These are phyloP conservation scores for Austroboletus eburneus DNA, from an alignment of 768 basidiomycete species.

Conservation along the genomic window DNA sequence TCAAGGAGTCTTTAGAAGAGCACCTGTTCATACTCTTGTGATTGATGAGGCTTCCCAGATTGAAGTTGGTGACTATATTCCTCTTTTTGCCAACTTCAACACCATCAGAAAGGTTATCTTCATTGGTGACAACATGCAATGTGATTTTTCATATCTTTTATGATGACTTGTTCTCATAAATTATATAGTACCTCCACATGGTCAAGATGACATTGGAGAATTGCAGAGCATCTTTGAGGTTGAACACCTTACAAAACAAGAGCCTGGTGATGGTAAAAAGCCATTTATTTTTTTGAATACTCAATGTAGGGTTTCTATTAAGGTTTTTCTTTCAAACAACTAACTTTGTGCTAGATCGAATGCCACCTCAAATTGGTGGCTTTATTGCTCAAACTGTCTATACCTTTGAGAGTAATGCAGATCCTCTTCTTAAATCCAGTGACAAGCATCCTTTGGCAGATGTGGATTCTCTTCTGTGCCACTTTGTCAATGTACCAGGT, in stretches of 20 bases:
- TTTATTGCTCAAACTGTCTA: conserved; percentile 72
- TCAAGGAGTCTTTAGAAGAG: conserved; percentile 18
- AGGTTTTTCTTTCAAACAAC: not conserved
- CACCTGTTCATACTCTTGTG: conserved; percentile 46
- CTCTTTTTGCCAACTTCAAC: conserved; percentile 26
- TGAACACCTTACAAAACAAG: conserved; percentile 44
- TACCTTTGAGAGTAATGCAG: conserved; percentile 32
- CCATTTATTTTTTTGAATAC: conserved; percentile 57
- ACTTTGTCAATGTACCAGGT: conserved; percentile 57
- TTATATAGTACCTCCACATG: conserved; percentile 70
- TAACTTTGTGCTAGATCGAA: conserved; percentile 53
- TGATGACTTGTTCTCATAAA: conserved; percentile 26
- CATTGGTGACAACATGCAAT: conserved; percentile 67
- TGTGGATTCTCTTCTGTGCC: conserved; percentile 43
- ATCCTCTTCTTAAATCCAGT: conserved; percentile 45
- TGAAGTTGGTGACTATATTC: conserved; percentile 53
- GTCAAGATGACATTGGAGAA: conserved; percentile 60
- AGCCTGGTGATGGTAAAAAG: conserved; percentile 18
- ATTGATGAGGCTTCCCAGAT: conserved; percentile 70
- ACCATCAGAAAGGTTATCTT: conserved; percentile 53
- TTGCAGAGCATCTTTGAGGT: conserved; percentile 78
- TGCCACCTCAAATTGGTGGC: conserved; percentile 75
- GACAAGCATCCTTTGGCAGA: conserved; percentile 45
- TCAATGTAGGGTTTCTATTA: conserved; percentile 53
- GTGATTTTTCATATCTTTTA: conserved; percentile 35